Base-by-base conservation (phyloP, 108 stramenopile species). In the Nitzschia inconspicua region DNA sequence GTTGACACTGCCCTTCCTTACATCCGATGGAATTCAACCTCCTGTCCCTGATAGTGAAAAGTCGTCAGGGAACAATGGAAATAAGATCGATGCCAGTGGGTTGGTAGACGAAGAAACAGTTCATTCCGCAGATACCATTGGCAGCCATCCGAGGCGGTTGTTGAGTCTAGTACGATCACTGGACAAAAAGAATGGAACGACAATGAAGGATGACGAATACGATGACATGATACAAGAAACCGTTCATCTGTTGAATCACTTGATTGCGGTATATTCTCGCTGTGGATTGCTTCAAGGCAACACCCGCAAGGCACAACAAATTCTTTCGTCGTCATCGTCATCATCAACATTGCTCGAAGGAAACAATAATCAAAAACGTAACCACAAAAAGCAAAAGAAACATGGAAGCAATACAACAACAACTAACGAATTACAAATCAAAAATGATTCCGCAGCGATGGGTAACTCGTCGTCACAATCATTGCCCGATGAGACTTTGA, bases 241-340 rank as follows among this genome's bases (percentile, higher is more conserved):
- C 5, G 63, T 64, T 13, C 47, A 63, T 19, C 46, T 59, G 47
- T 53, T 58, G 31, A 72, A 72, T 37, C 53, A 53, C 18, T 44
- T 64, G 59, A 73, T 65, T 35, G 47, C 30, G 40, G 24, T 55
- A 23, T 76, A 65, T 65, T 63, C 65, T 37, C 75, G 75, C 27
- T 40, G 40, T 25, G 75, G 75, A 2, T 40, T 76, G 13, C 8
- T 76, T 20, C 49, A 37, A 39, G 75, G 75, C 10, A 39, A 69
- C 54, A 24, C 24, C 13, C 50, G 51, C 20, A 68, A 55, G 31
- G 75, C 75, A 4, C 20, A 61, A 18, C 36, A 41, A 29, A 69
- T 76, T 3, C 31, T 69, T 44, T 46, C 55, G 41, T 20, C 32
- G 24, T 30, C 25, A 36, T 16, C 28, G 30, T 40, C 46, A 22